Base-by-base conservation (phyloP, 495 filamentous ascomycete genomes). In the Aspergillus kassunensis region DNA sequence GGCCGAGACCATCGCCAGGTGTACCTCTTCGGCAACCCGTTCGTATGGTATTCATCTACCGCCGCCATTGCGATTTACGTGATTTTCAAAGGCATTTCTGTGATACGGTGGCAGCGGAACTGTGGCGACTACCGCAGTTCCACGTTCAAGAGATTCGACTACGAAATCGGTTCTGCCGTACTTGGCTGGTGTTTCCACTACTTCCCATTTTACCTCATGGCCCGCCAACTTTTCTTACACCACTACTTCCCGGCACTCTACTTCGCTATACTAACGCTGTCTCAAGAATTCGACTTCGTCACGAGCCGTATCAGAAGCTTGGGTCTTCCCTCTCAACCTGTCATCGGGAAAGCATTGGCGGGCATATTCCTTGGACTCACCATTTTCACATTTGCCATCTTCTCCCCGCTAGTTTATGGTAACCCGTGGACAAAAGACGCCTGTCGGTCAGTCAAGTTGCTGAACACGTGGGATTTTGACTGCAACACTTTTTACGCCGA, bases 151-250 rank as follows among this genome's bases (percentile, higher is more conserved):
- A 87, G 93, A 33, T 97, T 97, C 65, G 93, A 97, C 72, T 97
- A 96, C 63, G 93, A 98, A 66, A 81, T 97, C 58, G 93, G 93
- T 49, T 90, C 82, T 9, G 87, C 81, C 25, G 89, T 97, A 11
- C 80, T 98, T 19, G 93, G 88, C 36, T 98, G 93, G 93, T 87
- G 87, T 16, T 88, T 91, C 66, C 93, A 98, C 64, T 98, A 97
- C 72, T 89, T 96, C 73, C 95, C 93, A 6, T 98, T 98, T 77
- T 98, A 81, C 68, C 82, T 97, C 27, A 98, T 98, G 93, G 89
- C 91, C 50, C 89, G 93, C 54, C 93, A 98, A 69, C 82, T 98
- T 34, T 98, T 98, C 80, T 72, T 98, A 42, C 93, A 98, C 67
- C 93, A 98, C 64, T 98, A 98, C 60, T 85, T 98, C 47, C 93